These are phyloP conservation scores for Colletotrichum acutatum DNA, from an alignment of 2,329 filamentous ascomycete species.

Conservation along the genomic window DNA sequence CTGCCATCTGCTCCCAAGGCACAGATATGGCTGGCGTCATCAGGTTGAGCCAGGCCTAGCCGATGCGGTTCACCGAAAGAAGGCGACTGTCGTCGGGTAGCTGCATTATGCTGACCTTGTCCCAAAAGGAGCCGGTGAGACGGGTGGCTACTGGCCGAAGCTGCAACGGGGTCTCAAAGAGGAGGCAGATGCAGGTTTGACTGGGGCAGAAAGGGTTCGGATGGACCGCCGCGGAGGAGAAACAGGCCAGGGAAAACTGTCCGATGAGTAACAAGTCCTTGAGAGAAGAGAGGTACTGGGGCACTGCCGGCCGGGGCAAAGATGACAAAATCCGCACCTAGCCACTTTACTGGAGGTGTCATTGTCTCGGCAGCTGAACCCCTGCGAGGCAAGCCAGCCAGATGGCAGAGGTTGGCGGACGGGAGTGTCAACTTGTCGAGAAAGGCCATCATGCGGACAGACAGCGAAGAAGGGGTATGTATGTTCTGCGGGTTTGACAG, in stretches of 20 bases:
- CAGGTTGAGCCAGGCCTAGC: not conserved
- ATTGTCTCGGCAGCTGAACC: conserved; percentile 14
- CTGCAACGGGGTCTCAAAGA: conserved; percentile 23
- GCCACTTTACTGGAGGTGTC: not conserved
- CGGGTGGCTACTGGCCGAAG: conserved; percentile 22
- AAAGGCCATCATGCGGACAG: not conserved
- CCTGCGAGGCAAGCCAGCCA: not conserved
- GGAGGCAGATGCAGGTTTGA: conserved; percentile 26
- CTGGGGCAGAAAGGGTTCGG: not conserved
- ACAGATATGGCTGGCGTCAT: not conserved
- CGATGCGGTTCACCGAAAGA: conserved; percentile 2
- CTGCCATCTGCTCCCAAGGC: not conserved
- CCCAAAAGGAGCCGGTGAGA: conserved; percentile 21
- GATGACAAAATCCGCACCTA: not conserved
- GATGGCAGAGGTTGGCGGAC: not conserved
- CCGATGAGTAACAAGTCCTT: not conserved
- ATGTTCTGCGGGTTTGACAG: not conserved
- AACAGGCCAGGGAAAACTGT: not conserved
- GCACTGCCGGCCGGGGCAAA: conserved; percentile 8
- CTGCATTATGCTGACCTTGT: conserved; percentile 11
- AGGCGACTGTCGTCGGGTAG: conserved; percentile 29
- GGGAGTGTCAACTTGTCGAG: not conserved
- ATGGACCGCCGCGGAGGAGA: not conserved
- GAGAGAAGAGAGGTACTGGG: not conserved
- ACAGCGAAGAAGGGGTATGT: not conserved